Evolutionary conservation across 73 alveolate genomes (phyloP), one percentile per base, ranked within the genome.

Genomic region (Paramecium pentaurelia): DNA sequence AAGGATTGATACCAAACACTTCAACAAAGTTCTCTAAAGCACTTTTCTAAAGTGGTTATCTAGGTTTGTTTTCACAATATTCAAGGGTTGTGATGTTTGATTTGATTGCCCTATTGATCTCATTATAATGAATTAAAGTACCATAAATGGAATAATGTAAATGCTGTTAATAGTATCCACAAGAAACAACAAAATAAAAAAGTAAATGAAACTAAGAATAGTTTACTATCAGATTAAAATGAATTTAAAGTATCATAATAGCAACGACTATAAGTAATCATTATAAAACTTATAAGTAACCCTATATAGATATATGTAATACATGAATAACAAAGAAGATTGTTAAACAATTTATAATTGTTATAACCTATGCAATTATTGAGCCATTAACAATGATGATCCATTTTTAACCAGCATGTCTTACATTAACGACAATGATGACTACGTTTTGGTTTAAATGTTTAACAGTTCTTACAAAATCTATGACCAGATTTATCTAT

Each of bases 301-400:
- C 91, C 88, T 75, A 38, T 0, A 30, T 75, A 68, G 0, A 34
- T 71, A 16, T 7, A n/a, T 38, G 6, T 16, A 1, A 18, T 75
- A 75, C 88, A 80, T 42, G 77, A 22, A 86, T 87, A 60, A 10
- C 36, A 18, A 16, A 92, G 83, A 1, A 92, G 45, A 88, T 89
- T 84, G 27, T 93, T 36, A 38, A 95, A 94, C 16, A 93, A 64
- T 87, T 91, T 90, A 59, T 93, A 95, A 59, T 95, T 95, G 22
- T 37, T 73, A 1, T 36, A 85, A 12, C 98, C 98, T 18, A 95
- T 95, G 54, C 98, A 95, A 80, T 95, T 95, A 60, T 92, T 95
- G 4, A 95, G 91, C 96, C 97, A 95, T 83, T 93, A 71, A 85
- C 98, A 95, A 86, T 95, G 98, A 95, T 95, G 97, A 71, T 95